A percentile compares a stretch with the other conserved stretches of the same genome.
These are phyloP conservation scores for Debaryomycetaceae sp. DNA, from an alignment of 1,139 yeast species.

Conservation along the genomic window DNA sequence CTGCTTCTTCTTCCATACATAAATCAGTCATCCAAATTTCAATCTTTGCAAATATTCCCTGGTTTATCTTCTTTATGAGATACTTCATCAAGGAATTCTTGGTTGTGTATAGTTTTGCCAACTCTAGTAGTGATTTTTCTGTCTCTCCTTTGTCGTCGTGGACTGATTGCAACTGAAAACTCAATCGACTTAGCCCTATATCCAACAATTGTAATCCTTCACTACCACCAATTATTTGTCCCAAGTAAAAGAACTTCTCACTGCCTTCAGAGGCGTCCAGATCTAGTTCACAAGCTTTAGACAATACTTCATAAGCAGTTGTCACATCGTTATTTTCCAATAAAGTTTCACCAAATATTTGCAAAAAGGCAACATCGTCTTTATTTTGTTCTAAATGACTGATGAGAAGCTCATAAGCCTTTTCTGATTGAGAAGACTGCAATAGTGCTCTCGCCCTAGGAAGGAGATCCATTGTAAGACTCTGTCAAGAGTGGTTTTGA, in stretches of 20 bases:
- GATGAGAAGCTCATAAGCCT: conserved; percentile 35
- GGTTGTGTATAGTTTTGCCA: conserved; percentile 25
- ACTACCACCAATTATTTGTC: conserved; percentile 82
- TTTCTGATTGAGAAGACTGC: conserved; percentile 38
- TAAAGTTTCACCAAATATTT: conserved; percentile 66
- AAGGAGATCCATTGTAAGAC: conserved; percentile 10
- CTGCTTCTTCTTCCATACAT: conserved; percentile 93
- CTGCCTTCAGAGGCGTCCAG: conserved; percentile 59
- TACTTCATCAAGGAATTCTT: conserved; percentile 28
- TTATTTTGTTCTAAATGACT: conserved; percentile 25
- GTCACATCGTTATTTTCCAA: conserved; percentile 79
- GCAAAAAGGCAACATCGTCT: conserved; percentile 31
- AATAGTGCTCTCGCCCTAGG: conserved; percentile 29
- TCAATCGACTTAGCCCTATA: conserved; percentile 56
- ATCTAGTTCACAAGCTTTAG: conserved; percentile 66
- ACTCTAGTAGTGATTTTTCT: conserved; percentile 25
- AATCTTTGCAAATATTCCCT: conserved; percentile 79
- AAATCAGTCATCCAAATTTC: conserved; percentile 99
- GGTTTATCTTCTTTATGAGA: conserved; percentile 55
- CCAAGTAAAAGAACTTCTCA: conserved; percentile 85
- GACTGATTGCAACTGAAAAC: conserved; percentile 33
- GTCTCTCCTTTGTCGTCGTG: conserved; percentile 18
- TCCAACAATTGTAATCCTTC: conserved; percentile 70
- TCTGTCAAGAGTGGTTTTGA: conserved; percentile 4
- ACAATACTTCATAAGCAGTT: conserved; percentile 64